phyloP scores from a whole-genome alignment of 257 asterid genomes.

The Solanum sitiens region DNA sequence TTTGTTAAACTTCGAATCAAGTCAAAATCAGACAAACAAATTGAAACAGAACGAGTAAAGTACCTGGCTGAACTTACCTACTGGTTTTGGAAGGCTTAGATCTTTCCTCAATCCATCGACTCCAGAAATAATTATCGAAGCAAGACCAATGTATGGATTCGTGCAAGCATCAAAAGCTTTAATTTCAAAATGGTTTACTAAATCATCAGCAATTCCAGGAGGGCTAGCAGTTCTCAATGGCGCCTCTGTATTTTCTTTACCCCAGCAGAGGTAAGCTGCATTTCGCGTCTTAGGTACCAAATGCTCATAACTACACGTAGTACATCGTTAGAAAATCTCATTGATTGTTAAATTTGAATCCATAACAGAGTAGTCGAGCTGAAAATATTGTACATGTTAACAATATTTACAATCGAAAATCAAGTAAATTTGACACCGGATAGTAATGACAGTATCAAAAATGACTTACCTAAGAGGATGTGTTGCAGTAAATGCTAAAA shows the following conservation, averaged over 20 bases:
- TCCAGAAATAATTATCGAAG: constrained; percentile 67
- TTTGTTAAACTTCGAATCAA: not conserved
- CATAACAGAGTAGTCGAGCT: not conserved
- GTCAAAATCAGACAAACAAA: not conserved
- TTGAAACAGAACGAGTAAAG: not conserved
- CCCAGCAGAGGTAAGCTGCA: constrained; percentile 97
- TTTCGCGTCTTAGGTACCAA: constrained; percentile 87
- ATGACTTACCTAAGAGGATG: constrained; percentile 59
- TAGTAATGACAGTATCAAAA: not conserved
- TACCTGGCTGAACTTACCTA: constrained; percentile 39
- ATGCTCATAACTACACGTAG: constrained; percentile 65
- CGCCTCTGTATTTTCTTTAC: constrained; percentile 79
- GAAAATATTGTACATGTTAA: not conserved
- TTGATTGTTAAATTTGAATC: not conserved
- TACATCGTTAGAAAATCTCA: not conserved
- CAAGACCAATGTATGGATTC: constrained; percentile 75
- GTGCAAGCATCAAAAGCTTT: constrained; percentile 82
- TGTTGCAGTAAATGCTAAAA: constrained; percentile 87
- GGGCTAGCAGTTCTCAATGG: constrained; percentile 78
- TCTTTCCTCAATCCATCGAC: constrained; percentile 61
- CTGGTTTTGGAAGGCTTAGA: constrained; percentile 54
- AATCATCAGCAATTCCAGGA: constrained; percentile 69
- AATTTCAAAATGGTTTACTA: constrained; percentile 68
- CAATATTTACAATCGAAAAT: not conserved
- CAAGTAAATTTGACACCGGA: not conserved